Evolutionary conservation across 352 stramenopile species (phyloP).

Genomic region (Globisporangium apiculatum): DNA sequence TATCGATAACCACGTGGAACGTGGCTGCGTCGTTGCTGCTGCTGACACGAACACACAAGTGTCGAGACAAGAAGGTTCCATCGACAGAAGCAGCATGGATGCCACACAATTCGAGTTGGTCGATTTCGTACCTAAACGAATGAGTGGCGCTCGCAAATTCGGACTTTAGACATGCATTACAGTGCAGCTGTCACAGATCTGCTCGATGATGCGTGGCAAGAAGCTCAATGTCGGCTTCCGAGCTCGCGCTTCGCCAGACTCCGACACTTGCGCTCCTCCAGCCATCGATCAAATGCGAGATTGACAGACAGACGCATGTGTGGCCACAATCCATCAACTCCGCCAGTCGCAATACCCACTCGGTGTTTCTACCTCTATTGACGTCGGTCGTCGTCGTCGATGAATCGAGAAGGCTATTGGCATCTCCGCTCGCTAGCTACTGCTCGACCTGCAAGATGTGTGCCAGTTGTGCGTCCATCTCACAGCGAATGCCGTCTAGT

Average conservation of each 20-base stretch:
- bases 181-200: conserved; percentile 7
- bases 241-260: too few relatives aligned
- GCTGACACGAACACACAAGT: too few relatives aligned
- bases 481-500: conserved; percentile 20
- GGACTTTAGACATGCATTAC: neutral
- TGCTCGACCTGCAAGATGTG: too few relatives aligned
- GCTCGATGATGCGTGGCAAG: neutral
- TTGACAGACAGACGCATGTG: too few relatives aligned
- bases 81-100: neutral
- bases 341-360: conserved; percentile 6
- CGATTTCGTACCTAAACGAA: conserved; percentile 7
- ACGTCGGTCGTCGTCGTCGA: neutral
- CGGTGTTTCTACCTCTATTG: conserved; percentile 17
- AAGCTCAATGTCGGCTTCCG: neutral
- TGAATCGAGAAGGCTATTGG: too few relatives aligned
- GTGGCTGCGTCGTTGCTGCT: too few relatives aligned
- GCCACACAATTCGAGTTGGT: neutral
- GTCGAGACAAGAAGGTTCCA: too few relatives aligned
- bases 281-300: too few relatives aligned
- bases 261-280: too few relatives aligned
- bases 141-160: neutral
- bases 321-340: neutral
- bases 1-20: too few relatives aligned
- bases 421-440: too few relatives aligned
- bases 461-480: too few relatives aligned